These are phyloP conservation scores for Fusarium anthophilum DNA, from an alignment of 2,329 filamentous ascomycete species.

Conservation along the genomic window DNA sequence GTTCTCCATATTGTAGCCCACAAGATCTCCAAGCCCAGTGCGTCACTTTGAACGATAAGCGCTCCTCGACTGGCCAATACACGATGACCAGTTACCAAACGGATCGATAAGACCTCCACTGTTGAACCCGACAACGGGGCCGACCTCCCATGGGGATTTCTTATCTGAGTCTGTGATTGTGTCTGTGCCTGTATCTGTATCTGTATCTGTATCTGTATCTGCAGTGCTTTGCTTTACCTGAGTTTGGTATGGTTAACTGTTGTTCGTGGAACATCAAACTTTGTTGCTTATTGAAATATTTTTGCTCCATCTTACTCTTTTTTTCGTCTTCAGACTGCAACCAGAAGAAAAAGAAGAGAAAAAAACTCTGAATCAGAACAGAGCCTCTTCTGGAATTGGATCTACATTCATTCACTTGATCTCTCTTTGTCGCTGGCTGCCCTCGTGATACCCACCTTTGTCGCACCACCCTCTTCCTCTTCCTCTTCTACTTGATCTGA, in stretches of 20 bases:
- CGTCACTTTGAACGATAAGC: slow-evolving; percentile 40
- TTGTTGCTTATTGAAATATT: not conserved
- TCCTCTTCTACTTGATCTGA: not conserved
- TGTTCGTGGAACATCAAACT: not conserved
- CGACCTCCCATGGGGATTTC: not conserved
- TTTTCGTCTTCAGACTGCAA: not conserved
- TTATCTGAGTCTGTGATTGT: slow-evolving; percentile 8
- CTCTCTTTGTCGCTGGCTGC: slow-evolving; percentile 8
- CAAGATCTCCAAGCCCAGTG: slow-evolving; percentile 36
- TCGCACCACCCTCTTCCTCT: slow-evolving; percentile 29
- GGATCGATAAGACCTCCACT: slow-evolving; percentile 30
- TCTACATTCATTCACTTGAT: slow-evolving; percentile 10
- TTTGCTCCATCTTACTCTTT: not conserved
- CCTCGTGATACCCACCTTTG: slow-evolving; percentile 39
- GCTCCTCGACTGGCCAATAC: slow-evolving; percentile 36
- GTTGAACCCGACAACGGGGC: slow-evolving; percentile 30
- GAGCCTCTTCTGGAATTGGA: slow-evolving; percentile 1
- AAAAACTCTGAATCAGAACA: not conserved
- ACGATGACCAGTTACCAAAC: slow-evolving; percentile 32
- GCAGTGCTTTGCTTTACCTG: not conserved
- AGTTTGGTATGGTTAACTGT: not conserved
- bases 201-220: not conserved
- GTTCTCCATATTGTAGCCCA: slow-evolving; percentile 41
- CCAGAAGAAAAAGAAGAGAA: not conserved
- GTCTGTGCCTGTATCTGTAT: not conserved